Evolutionary conservation across 2,329 filamentous ascomycete species (phyloP).

Genomic region (Fusarium sp.): DNA sequence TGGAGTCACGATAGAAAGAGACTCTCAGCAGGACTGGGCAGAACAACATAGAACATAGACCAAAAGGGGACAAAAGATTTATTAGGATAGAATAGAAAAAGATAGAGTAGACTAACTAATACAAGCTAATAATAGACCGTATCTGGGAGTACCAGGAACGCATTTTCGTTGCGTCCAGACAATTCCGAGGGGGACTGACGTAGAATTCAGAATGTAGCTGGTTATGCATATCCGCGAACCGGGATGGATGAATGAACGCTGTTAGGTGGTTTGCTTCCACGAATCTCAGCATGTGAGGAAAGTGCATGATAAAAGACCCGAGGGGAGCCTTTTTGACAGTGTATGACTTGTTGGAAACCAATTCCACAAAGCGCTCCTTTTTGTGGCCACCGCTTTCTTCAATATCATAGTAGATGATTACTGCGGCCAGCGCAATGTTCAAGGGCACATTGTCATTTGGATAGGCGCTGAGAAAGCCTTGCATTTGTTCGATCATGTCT

Average conservation of each 20-base stretch:
- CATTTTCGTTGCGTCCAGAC: background rate
- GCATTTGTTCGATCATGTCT: background rate
- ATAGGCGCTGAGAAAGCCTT: fast-evolving
- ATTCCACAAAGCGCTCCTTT: background rate
- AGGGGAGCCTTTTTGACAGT: background rate
- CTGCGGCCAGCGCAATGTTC: constrained; percentile 3
- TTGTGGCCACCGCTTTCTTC: fast-evolving
- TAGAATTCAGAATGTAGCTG: background rate
- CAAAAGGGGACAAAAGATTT: background rate
- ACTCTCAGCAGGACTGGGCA: fast-evolving
- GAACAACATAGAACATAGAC: background rate
- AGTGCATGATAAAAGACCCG: background rate
- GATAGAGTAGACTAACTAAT: background rate
- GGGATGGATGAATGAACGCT: background rate
- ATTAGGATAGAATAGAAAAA: fast-evolving
- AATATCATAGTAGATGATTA: background rate
- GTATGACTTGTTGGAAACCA: background rate
- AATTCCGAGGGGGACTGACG: fast-evolving
- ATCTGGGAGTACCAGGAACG: fast-evolving
- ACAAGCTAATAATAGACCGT: background rate
- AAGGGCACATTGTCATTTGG: background rate
- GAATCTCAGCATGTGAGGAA: constrained; percentile 9
- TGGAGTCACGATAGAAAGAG: background rate
- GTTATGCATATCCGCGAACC: background rate
- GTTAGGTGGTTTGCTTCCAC: background rate